Percentiles rank a stretch among this genome's conserved stretches.
These are phyloP conservation scores for Backusella morwellensis DNA, from an alignment of 192 early-diverging fungal species.

Conservation along the genomic window DNA sequence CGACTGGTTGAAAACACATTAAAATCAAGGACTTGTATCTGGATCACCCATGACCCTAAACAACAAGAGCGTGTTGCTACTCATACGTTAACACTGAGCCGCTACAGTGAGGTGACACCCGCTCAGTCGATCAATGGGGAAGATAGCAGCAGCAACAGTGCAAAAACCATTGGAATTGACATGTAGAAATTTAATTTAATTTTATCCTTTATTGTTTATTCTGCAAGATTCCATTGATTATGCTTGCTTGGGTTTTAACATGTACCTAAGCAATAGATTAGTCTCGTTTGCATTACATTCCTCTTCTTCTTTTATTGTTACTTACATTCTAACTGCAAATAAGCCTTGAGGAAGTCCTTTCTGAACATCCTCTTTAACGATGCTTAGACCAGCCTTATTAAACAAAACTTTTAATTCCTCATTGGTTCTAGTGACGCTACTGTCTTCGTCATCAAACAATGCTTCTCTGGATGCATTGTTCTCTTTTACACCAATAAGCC, in stretches of 20 bases:
- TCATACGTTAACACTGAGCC: slow-evolving; percentile 12
- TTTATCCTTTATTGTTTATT: not conserved
- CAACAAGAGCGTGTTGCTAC: slow-evolving; percentile 64
- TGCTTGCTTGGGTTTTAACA: slow-evolving; percentile 12
- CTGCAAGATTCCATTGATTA: not conserved
- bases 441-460: slow-evolving; percentile 80
- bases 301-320: not conserved
- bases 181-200: not conserved
- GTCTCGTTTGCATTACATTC: not conserved
- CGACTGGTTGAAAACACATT: slow-evolving; percentile 73
- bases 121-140: not conserved
- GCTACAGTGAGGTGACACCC: not conserved
- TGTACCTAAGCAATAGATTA: slow-evolving; percentile 8
- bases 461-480: slow-evolving; percentile 68
- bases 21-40: slow-evolving; percentile 61
- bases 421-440: slow-evolving; percentile 75
- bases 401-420: slow-evolving; percentile 60
- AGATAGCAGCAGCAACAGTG: not conserved
- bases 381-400: slow-evolving; percentile 52
- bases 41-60: slow-evolving; percentile 77
- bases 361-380: slow-evolving; percentile 65
- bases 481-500: slow-evolving; percentile 90
- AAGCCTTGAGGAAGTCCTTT: slow-evolving; percentile 65
- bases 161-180: slow-evolving; percentile 5
- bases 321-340: slow-evolving; percentile 73